phyloP scores from a whole-genome alignment of 2,329 filamentous ascomycete genomes.

The Dryadomyces quercus-mongolicae region DNA sequence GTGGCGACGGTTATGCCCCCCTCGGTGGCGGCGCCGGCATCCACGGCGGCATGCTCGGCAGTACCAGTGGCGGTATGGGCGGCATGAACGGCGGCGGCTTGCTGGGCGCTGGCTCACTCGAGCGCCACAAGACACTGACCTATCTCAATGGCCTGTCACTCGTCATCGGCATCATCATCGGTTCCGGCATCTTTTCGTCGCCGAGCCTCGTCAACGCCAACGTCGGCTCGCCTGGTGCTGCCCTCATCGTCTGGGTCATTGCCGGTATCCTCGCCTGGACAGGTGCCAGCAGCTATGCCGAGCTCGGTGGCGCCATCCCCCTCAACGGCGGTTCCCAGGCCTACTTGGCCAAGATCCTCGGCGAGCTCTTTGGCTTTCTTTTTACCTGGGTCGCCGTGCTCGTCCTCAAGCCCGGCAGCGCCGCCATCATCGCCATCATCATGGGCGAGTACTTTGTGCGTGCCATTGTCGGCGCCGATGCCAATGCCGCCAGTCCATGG shows the following conservation, averaged over 20 bases:
- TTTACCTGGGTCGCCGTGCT: conserved; percentile 95
- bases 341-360: conserved; percentile 92
- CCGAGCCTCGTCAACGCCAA: conserved; percentile 51
- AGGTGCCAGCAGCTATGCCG: conserved; percentile 56
- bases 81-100: conserved; percentile 40
- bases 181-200: conserved; percentile 55
- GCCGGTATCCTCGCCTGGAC: conserved; percentile 53
- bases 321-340: conserved; percentile 90
- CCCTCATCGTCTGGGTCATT: conserved; percentile 47
- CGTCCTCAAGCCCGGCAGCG: conserved; percentile 84
- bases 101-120: conserved; percentile 65
- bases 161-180: conserved; percentile 87
- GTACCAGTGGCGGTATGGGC: conserved; percentile 40
- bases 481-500: conserved; percentile 70
- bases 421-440: conserved; percentile 93
- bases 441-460: conserved; percentile 96
- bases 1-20: conserved; percentile 67
- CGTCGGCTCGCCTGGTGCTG: conserved; percentile 46
- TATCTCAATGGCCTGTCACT: conserved; percentile 88
- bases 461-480: conserved; percentile 76
- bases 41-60: conserved; percentile 39
- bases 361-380: conserved; percentile 81
- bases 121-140: conserved; percentile 92
- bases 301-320: conserved; percentile 89
- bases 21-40: conserved; percentile 48